Base-by-base conservation (phyloP, 2,329 filamentous ascomycete species). In the Alternaria brassicicola region DNA sequence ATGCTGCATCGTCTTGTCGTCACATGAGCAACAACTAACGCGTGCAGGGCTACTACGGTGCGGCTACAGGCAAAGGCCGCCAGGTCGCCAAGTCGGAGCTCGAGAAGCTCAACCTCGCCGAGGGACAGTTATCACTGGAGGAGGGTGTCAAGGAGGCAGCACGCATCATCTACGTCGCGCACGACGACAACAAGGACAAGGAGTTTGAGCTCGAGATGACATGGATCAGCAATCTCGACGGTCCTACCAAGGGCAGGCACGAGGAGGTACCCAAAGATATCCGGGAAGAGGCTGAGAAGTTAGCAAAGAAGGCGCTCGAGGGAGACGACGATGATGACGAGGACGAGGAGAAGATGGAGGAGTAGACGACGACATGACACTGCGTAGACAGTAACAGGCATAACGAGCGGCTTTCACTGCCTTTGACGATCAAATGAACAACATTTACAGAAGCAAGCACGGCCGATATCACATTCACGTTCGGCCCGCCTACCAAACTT, bases 131-230 rank as follows among this genome's bases (percentile, higher is more conserved):
- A 53, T 91, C 89, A 62, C 83, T 99, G 59, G 83, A 90, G 74
- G 89, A 98, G 75, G 95, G 90, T 49, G 92, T 99, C 74, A 97
- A 96, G 84, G 91, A 98, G 83, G 95, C 95, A 31, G 95, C 95
- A 55, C 85, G 93, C 62, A 99, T 99, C 80, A 98, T 99, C 80
- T 96, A 97, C 78, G 88, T 97, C 60, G 93, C 94, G 47, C 95
- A 99, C 77, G 95, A 98, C 79, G 95, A 99, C 79, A 98, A 94
- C 85, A 98, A 98, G 83, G 95, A 98, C 82, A 99, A 99, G 85
- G 95, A 98, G 66, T 99, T 98, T 74, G 95, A 99, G 87, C 84
- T 99, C 59, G 95, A 99, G 83, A 96, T 99, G 93, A 96, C 92
- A 59, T 99, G 95, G 95, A 91, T 98, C 78, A 97, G 93, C 79